Evolutionary conservation across 306 rosid genomes (phyloP), one percentile per base, ranked within the genome.

Genomic region (Quercus alba): DNA sequence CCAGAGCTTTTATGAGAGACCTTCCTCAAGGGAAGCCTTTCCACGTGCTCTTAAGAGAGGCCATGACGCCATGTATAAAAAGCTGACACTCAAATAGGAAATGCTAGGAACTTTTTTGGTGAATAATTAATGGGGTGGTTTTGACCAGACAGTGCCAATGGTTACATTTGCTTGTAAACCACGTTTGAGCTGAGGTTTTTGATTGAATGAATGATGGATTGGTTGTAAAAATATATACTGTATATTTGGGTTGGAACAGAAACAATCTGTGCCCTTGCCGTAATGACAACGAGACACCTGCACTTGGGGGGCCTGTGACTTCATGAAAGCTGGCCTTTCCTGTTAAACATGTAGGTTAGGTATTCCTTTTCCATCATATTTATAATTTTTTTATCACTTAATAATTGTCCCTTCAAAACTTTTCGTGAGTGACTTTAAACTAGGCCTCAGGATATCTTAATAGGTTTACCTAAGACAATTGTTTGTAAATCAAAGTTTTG

Each of bases 31-130:
- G 73, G 76, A 11, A 25, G 70, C 54, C 61, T 70, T 14, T 73
- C 57, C 85, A 84, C 88, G 85, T 79, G 88, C 72, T 64, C 81
- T 69, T 56, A 38, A 38, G 38, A 62, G 17, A 55, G 51, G 52
- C 63, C 74, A 75, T 59, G 82, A 81, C 86, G 19, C 84, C 89
- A 88, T 81, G 35, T 84, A 74, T 86, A 2, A 78, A 88, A 88
- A 86, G 88, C 91, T 88, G 91, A 85, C 88, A 80, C 55, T 19
- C 79, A 55, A 77, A 76, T 31, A 54, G 75, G 81, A 30, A 78
- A 59, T 75, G 88, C 85, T 31, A 87, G 84, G 68, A 41, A 58
- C 18, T 3, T 19, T 23, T 23, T 23, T 7, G 35, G 75, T 14
- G 68, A 57, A 8, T 78, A 52, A 85, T 81, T 86, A 71, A 85